Evolutionary conservation across 305 asterid species (phyloP), one percentile per base, ranked within the genome.

Genomic region (Plantago lanceolata): DNA sequence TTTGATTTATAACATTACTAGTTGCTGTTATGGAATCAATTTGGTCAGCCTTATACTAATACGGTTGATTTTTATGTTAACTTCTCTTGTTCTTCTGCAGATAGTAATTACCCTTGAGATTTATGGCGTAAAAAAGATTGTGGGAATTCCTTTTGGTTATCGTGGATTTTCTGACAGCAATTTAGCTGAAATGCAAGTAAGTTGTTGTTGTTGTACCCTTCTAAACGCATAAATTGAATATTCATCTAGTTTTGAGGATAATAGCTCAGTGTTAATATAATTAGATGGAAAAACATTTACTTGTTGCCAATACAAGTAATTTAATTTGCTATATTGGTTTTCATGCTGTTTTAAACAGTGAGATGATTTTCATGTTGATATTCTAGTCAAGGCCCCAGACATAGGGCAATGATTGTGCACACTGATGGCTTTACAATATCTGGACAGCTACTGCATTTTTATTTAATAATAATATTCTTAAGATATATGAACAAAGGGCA

Each of bases 61-160:
- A 31, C 48, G 68, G 21, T 44, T 54, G 28, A 68, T 37, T 40
- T 53, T 50, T 58, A 45, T 55, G 62, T 44, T 58, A 48, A 68
- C 47, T 35, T 64, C 24, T 71, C 57, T 55, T 24, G 53, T 72
- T 71, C 63, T 66, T 60, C 75, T 72, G 74, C 89, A 91, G 98
- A 85, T 91, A 57, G 98, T 91, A 65, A 89, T 91, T 73, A 91
- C 96, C 58, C 96, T 91, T 65, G 96, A 92, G 82, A 89, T 92
- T 61, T 92, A 92, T 76, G 98, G 98, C 21, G 98, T 87, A 76
- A 87, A 85, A 67, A 78, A 82, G 83, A 87, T 92, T 24, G 83
- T 84, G 24, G 98, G 98, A 66, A 87, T 92, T 73, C 98, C 98
- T 49, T 92, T 78, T 73, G 98, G 98, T 40, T 92, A 92, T 79